phyloP scores from a whole-genome alignment of 768 basidiomycete species.

The Coprinellus micaceus region DNA sequence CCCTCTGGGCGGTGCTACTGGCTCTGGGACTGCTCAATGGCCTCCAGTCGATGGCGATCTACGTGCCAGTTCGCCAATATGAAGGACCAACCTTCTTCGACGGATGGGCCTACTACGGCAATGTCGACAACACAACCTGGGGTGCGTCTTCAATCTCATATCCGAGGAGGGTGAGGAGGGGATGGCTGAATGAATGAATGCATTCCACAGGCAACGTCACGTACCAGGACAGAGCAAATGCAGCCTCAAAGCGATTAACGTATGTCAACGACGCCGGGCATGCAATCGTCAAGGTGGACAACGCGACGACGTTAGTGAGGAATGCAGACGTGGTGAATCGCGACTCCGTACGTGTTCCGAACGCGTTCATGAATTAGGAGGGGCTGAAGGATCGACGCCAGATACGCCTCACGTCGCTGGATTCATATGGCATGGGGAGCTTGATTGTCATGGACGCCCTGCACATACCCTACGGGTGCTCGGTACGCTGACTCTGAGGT shows the following conservation, averaged over 20 bases:
- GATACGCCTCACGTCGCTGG: constrained; percentile 44
- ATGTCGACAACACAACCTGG: constrained; percentile 44
- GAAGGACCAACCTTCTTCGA: constrained; percentile 51
- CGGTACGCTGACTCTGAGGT: constrained; percentile 30
- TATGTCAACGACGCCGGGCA: constrained; percentile 60
- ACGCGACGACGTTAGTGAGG: constrained; percentile 45
- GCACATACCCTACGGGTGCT: constrained; percentile 51
- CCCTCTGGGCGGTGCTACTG: background rate
- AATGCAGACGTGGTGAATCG: constrained; percentile 23
- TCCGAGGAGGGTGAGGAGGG: too few species aligned
- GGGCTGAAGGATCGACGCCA: constrained; percentile 14
- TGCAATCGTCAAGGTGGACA: constrained; percentile 74
- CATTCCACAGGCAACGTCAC: constrained; percentile 54
- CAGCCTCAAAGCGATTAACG: constrained; percentile 46
- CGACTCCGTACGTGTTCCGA: constrained; percentile 46
- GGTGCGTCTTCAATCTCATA: constrained; percentile 22
- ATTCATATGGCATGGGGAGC: constrained; percentile 40
- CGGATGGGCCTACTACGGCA: constrained; percentile 52
- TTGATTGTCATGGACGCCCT: constrained; percentile 43
- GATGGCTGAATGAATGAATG: background rate
- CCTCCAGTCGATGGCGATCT: constrained; percentile 13
- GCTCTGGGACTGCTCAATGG: background rate
- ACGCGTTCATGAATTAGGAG: background rate
- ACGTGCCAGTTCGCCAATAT: constrained; percentile 41
- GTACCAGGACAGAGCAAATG: constrained; percentile 48